A percentile compares a stretch with the other conserved stretches of the same genome.
Evolutionary conservation across 1,284 basidiomycete genomes (phyloP).

Genomic region (Boletus austroedulis): DNA sequence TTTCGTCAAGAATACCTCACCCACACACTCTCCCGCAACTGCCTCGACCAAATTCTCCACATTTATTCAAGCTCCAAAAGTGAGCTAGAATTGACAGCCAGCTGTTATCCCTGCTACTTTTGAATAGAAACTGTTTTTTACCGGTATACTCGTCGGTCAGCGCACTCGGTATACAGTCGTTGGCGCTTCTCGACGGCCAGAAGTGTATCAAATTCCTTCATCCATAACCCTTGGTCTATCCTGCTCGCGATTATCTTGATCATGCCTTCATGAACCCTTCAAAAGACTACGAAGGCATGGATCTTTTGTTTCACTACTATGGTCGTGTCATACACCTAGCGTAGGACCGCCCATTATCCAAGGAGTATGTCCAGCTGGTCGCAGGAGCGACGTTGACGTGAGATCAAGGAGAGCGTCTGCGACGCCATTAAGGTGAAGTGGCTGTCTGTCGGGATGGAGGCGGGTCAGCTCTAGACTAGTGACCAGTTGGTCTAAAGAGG

Average conservation of each 20-base stretch:
- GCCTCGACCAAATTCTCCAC: too few species aligned
- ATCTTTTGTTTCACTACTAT: conserved; percentile 12
- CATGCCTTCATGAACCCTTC: conserved; percentile 46
- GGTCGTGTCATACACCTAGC: conserved; percentile 6
- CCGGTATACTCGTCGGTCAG: conserved; percentile 74
- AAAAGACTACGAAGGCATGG: conserved; percentile 37
- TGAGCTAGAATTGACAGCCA: too few species aligned
- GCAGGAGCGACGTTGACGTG: conserved; percentile 72
- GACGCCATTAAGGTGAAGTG: too few species aligned
- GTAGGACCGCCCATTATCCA: conserved; percentile 83
- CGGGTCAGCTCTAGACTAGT: too few species aligned
- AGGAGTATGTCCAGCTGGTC: conserved; percentile 65
- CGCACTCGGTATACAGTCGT: conserved; percentile 53
- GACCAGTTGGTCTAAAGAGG: too few species aligned
- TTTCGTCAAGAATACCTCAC: too few species aligned
- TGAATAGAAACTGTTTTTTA: conserved; percentile 77
- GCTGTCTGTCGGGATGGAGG: conserved; percentile 87
- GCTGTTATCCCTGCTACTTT: conserved; percentile 74
- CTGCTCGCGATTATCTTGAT: conserved; percentile 57
- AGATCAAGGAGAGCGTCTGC: conserved; percentile 52
- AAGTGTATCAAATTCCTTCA: conserved; percentile 45
- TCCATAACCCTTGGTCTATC: conserved; percentile 59
- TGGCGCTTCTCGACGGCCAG: conserved; percentile 25
- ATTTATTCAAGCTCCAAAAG: too few species aligned
- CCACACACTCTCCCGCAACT: too few species aligned